A percentile compares a stretch with the other conserved stretches of the same genome.
phyloP scores from a whole-genome alignment of 1,284 basidiomycete species.

The Coniophora puteana region DNA sequence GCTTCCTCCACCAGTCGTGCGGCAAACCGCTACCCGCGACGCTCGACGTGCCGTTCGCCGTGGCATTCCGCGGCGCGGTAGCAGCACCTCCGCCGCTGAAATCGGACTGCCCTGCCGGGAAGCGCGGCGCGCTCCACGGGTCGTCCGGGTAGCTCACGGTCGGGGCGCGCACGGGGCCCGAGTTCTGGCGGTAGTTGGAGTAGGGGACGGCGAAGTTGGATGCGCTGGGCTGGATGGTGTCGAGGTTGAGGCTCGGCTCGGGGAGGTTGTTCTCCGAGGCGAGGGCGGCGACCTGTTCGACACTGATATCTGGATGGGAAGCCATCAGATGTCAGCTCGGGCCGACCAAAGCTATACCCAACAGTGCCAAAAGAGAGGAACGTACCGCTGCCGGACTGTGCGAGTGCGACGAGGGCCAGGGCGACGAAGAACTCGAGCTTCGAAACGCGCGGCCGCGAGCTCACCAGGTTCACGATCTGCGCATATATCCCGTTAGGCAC shows the following conservation, averaged over 20 bases:
- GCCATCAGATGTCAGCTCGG: no score
- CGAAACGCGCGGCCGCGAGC: slow-evolving; percentile 71
- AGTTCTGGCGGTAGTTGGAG: slow-evolving; percentile 37
- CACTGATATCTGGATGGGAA: slow-evolving; percentile 57
- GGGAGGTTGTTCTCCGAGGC: slow-evolving; percentile 71
- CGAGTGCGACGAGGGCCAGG: slow-evolving; percentile 79
- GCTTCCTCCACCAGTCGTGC: slow-evolving; percentile 79
- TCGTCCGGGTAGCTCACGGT: slow-evolving; percentile 59
- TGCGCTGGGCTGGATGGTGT: slow-evolving; percentile 46
- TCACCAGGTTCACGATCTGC: slow-evolving; percentile 82
- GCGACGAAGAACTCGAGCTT: slow-evolving; percentile 87
- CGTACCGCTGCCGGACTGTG: slow-evolving; percentile 76
- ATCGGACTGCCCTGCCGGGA: no score
- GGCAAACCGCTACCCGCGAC: slow-evolving; percentile 71
- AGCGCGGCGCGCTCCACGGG: slow-evolving; percentile 58
- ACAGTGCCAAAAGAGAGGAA: slow-evolving; percentile 7
- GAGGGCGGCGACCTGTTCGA: slow-evolving; percentile 76
- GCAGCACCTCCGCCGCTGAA: slow-evolving; percentile 7
- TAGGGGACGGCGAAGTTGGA: slow-evolving; percentile 43
- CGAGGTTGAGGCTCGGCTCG: slow-evolving; percentile 62
- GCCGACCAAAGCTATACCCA: no score
- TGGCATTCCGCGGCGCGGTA: slow-evolving; percentile 23
- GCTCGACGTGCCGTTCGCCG: slow-evolving; percentile 51
- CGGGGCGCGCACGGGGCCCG: slow-evolving; percentile 34
- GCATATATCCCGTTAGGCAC: slow-evolving; percentile 15